Evolutionary conservation across 164 flowering plant species (phyloP).

Genomic region (Aristolochia californica): DNA sequence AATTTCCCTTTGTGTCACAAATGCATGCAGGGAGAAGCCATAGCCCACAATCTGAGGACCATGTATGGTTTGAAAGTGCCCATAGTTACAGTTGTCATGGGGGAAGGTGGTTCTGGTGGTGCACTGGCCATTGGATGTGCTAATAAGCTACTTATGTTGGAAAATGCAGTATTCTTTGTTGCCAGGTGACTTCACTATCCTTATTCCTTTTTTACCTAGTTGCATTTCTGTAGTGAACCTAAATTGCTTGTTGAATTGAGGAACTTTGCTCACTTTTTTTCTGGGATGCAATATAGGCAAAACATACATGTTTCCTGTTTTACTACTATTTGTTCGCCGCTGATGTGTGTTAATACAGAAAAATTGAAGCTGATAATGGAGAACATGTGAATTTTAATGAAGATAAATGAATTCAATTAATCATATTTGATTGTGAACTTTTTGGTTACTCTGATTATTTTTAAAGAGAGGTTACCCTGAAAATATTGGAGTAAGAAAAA

Average conservation of each 20-base stretch:
- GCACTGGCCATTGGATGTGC: constrained; percentile 95
- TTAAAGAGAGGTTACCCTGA: too few species aligned
- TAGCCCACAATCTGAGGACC: constrained; percentile 73
- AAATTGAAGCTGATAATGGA: too few species aligned
- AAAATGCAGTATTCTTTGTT: constrained; percentile 96
- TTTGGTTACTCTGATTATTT: too few species aligned
- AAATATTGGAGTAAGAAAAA: too few species aligned
- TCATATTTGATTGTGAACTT: too few species aligned
- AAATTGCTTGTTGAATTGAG: neutral
- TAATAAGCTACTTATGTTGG: constrained; percentile 85
- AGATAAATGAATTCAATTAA: too few species aligned
- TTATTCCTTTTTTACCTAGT: neutral
- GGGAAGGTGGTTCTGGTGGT: constrained; percentile 99
- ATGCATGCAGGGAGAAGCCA: constrained; percentile 83
- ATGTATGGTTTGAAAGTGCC: constrained; percentile 98
- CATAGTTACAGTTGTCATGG: constrained; percentile 78
- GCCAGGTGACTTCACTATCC: constrained; percentile 59
- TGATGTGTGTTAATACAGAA: too few species aligned
- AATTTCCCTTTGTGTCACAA: neutral
- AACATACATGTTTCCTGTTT: neutral
- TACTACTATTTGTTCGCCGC: neutral
- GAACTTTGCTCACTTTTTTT: neutral
- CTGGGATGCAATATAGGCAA: neutral
- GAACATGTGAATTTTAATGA: too few species aligned
- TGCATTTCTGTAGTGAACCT: too few species aligned